phyloP scores from a whole-genome alignment of 768 basidiomycete species.

The Cubamyces sp. region DNA sequence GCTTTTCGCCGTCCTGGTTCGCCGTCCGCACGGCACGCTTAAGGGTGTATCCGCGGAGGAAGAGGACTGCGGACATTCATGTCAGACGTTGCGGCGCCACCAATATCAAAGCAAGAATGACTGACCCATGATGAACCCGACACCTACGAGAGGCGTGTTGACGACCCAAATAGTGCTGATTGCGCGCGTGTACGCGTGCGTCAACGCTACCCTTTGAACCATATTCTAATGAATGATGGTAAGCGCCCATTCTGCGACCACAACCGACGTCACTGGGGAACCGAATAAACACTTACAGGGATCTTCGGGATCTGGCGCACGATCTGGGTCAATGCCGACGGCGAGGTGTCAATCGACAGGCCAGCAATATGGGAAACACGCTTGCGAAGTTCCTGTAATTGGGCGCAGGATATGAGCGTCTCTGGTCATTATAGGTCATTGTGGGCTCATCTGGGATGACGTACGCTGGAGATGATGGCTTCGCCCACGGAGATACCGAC shows the following conservation, averaged over 20 bases:
- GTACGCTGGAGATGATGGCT: conserved; percentile 65
- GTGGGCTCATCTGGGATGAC: conserved; percentile 1
- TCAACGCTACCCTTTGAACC: conserved; percentile 48
- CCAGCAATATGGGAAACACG: conserved; percentile 45
- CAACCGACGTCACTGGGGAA: background rate
- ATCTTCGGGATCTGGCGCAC: conserved; percentile 50
- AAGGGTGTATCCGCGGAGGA: conserved; percentile 64
- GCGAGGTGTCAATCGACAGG: conserved; percentile 45
- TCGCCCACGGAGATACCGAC: conserved; percentile 76
- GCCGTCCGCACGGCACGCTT: conserved; percentile 51
- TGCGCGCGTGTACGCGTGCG: conserved; percentile 65
- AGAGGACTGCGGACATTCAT: conserved; percentile 44
- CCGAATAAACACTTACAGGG: conserved; percentile 38
- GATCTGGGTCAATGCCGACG: conserved; percentile 49
- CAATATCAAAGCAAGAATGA: conserved; percentile 1
- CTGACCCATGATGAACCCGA: conserved; percentile 49
- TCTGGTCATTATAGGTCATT: background rate
- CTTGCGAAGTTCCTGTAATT: conserved; percentile 40
- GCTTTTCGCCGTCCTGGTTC: conserved; percentile 35
- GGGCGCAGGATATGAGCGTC: conserved; percentile 1
- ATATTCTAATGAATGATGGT: conserved; percentile 46
- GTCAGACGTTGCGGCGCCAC: background rate
- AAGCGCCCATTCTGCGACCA: background rate
- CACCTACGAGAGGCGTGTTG: conserved; percentile 58
- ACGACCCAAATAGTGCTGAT: conserved; percentile 70